Percentiles rank a stretch among this genome's conserved stretches.
These are phyloP conservation scores for Hypoxylon rubiginosum DNA, from an alignment of 2,329 filamentous ascomycete species.

Conservation along the genomic window DNA sequence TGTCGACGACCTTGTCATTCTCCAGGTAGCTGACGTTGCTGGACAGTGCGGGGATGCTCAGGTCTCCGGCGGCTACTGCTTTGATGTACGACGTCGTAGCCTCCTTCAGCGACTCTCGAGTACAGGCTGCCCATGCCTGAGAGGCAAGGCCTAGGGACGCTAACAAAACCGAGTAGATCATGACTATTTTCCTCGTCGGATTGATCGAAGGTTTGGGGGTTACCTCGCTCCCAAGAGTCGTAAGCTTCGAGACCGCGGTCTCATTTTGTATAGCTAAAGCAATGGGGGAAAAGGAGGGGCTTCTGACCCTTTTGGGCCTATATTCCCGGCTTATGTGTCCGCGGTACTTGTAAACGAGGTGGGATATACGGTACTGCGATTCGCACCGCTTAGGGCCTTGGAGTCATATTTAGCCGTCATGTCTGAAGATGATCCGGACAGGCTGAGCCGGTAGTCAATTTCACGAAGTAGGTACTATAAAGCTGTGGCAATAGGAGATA, in stretches of 20 bases:
- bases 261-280: constrained; percentile 37
- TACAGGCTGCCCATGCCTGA: constrained; percentile 43
- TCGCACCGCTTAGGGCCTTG: not conserved
- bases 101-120: constrained; percentile 40
- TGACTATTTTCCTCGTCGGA: constrained; percentile 13
- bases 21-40: constrained; percentile 49
- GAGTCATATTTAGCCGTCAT: constrained; percentile 39
- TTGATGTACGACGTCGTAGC: constrained; percentile 46
- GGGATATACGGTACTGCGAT: constrained; percentile 16
- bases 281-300: constrained; percentile 33
- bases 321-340: constrained; percentile 38
- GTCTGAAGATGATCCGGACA: constrained; percentile 24
- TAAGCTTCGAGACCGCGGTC: constrained; percentile 16
- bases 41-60: constrained; percentile 28
- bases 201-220: not conserved
- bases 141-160: constrained; percentile 34
- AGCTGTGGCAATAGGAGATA: constrained; percentile 18
- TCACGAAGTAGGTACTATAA: not conserved
- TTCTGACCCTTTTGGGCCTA: constrained; percentile 36
- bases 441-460: constrained; percentile 24
- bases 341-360: constrained; percentile 31
- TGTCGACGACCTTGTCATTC: constrained; percentile 49
- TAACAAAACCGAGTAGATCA: constrained; percentile 41
- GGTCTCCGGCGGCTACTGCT: constrained; percentile 43
- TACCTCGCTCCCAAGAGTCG: not conserved